phyloP scores from a whole-genome alignment of 176 grass and related monocot species.

The Raddia distichophylla region DNA sequence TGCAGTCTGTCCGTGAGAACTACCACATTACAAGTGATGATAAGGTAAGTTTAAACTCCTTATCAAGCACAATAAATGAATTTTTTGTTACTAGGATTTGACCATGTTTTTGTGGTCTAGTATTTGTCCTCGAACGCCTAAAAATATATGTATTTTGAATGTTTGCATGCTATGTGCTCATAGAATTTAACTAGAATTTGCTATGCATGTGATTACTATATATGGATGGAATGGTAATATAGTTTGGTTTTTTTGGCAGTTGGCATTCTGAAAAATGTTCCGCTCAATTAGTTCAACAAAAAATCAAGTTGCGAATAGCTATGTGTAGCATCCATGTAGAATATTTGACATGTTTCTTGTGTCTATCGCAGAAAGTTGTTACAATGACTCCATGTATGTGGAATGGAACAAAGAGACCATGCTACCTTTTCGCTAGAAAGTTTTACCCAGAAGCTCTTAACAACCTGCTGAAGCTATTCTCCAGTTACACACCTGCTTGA shows the following conservation, averaged over 20 bases:
- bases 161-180: background rate
- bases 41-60: conserved; percentile 51
- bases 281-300: conserved; percentile 15
- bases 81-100: conserved; percentile 15
- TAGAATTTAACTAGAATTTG: conserved; percentile 5
- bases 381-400: conserved; percentile 67
- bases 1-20: conserved; percentile 77
- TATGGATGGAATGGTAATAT: background rate
- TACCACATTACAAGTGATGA: conserved; percentile 82
- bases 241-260: background rate
- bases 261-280: conserved; percentile 19
- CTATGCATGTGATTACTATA: background rate
- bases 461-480: conserved; percentile 83
- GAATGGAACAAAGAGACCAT: conserved; percentile 90
- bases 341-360: conserved; percentile 35
- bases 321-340: conserved; percentile 1
- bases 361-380: conserved; percentile 63
- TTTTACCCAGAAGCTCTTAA: conserved; percentile 89
- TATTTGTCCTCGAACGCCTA: conserved; percentile 21
- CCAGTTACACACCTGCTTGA: conserved; percentile 73
- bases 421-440: conserved; percentile 95
- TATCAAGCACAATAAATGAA: conserved; percentile 29
- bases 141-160: conserved; percentile 4
- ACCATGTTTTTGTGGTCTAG: background rate
- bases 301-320: conserved; percentile 21